phyloP scores from a whole-genome alignment of 139 green algal genomes.

The Astrephomene gubernaculifera region DNA sequence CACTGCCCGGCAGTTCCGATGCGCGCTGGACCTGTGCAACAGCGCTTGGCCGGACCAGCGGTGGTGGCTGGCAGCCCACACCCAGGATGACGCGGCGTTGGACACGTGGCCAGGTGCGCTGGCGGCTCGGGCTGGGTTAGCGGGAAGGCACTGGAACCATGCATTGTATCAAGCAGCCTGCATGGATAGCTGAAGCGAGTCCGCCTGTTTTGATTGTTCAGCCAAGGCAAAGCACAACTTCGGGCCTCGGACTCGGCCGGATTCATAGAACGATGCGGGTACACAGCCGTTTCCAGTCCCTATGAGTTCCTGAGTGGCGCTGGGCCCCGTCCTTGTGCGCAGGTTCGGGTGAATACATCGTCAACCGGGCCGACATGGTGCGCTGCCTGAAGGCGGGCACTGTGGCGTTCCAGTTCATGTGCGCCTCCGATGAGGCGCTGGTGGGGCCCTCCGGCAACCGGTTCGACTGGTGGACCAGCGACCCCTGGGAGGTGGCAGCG shows the following conservation, averaged over 20 bases:
- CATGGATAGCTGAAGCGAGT: too few relatives aligned
- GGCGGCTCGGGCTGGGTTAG: not conserved
- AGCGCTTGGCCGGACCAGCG: slow-evolving; percentile 33
- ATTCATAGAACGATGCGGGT: too few relatives aligned
- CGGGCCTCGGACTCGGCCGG: too few relatives aligned
- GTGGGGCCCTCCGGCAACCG: slow-evolving; percentile 18
- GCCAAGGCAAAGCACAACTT: not conserved
- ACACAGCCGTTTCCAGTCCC: too few relatives aligned
- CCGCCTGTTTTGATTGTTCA: not conserved
- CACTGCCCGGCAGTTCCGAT: slow-evolving; percentile 17
- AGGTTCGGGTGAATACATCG: slow-evolving; percentile 24
- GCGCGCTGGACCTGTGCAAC: slow-evolving; percentile 11
- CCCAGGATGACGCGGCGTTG: slow-evolving; percentile 18
- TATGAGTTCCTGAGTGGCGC: not conserved
- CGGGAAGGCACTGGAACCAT: not conserved
- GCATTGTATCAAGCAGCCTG: too few relatives aligned
- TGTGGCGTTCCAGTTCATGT: slow-evolving; percentile 39
- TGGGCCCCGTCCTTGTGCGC: not conserved
- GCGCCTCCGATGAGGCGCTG: slow-evolving; percentile 21
- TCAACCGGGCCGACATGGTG: slow-evolving; percentile 20
- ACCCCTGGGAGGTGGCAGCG: slow-evolving; percentile 39
- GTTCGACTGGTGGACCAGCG: slow-evolving; percentile 38
- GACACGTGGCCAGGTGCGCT: slow-evolving; percentile 20
- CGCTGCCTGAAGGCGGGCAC: slow-evolving; percentile 32
- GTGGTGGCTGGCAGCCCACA: slow-evolving; percentile 38